A percentile compares a stretch with the other conserved stretches of the same genome.
Conservation (phyloP, 129 eudicot species). For the Chrysanthemum seticuspe region DNA sequence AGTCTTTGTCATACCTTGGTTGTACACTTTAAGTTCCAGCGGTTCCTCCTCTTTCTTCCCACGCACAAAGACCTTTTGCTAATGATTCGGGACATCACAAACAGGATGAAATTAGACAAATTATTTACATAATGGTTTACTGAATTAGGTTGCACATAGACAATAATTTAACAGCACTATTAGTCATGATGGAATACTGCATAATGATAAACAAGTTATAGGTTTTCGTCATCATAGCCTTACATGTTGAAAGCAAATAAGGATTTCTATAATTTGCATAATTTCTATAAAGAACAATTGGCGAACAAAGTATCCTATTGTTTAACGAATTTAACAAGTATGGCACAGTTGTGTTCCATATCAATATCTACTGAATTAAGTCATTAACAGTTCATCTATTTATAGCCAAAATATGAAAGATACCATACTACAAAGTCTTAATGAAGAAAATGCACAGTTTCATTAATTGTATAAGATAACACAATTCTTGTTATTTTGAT, state of each 20-base stretch:
- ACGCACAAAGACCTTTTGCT: constrained; percentile 77
- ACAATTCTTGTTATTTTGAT: neutral
- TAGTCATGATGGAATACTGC: constrained; percentile 2
- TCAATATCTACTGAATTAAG: neutral
- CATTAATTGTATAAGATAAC: too few relatives aligned
- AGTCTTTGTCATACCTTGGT: constrained; percentile 88
- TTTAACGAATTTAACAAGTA: neutral
- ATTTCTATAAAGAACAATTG: neutral
- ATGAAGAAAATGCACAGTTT: neutral
- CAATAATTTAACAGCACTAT: neutral
- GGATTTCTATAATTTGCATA: neutral
- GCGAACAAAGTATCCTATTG: neutral
- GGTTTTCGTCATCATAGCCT: neutral
- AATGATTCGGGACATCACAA: constrained; percentile 2
- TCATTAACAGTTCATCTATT: neutral
- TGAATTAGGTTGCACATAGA: neutral
- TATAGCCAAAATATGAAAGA: neutral
- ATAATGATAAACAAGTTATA: neutral
- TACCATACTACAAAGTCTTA: neutral
- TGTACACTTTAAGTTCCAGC: constrained; percentile 66
- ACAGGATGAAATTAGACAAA: constrained; percentile 4
- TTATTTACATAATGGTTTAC: constrained; percentile 7
- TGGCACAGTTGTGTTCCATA: neutral
- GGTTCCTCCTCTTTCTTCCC: constrained; percentile 59
- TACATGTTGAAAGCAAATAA: neutral